Evolutionary conservation across 2,329 filamentous ascomycete genomes (phyloP).

Genomic region (Diaporthe citri): DNA sequence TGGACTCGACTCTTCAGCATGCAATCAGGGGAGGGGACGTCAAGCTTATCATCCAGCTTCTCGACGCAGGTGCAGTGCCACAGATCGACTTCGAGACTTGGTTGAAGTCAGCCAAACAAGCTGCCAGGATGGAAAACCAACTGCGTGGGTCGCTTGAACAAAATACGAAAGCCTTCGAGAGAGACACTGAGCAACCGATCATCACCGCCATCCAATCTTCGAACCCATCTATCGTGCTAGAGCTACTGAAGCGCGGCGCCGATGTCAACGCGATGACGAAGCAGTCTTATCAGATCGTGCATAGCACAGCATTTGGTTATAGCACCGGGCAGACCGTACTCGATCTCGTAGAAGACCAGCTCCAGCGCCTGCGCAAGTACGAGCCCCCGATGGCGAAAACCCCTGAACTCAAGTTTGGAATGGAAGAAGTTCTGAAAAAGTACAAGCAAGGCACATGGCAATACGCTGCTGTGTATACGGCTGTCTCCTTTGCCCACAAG

Average conservation of each 20-base stretch:
- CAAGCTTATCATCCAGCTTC: constrained; percentile 68
- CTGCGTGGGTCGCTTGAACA: constrained; percentile 56
- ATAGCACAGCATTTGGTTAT: constrained; percentile 49
- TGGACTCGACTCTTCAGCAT: constrained; percentile 57
- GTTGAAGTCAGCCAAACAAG: constrained; percentile 68
- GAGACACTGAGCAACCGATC: constrained; percentile 72
- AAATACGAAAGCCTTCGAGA: constrained; percentile 63
- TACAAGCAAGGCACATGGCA: constrained; percentile 70
- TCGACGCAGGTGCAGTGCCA: constrained; percentile 72
- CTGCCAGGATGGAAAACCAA: constrained; percentile 51
- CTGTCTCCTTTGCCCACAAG: constrained; percentile 51
- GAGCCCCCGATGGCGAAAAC: constrained; percentile 49
- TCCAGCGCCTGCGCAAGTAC: constrained; percentile 64
- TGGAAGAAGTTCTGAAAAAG: constrained; percentile 67
- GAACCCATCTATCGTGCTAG: constrained; percentile 61
- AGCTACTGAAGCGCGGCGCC: constrained; percentile 73
- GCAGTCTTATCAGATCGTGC: constrained; percentile 52
- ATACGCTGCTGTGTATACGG: constrained; percentile 63
- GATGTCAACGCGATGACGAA: constrained; percentile 72
- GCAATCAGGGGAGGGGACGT: constrained; percentile 69
- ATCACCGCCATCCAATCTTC: constrained; percentile 70
- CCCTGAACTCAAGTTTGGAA: constrained; percentile 45
- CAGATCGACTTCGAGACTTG: constrained; percentile 74
- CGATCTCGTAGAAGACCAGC: constrained; percentile 68
- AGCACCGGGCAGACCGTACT: constrained; percentile 64